phyloP scores from a whole-genome alignment of 129 eudicot species.

The Artemisia tridentata region DNA sequence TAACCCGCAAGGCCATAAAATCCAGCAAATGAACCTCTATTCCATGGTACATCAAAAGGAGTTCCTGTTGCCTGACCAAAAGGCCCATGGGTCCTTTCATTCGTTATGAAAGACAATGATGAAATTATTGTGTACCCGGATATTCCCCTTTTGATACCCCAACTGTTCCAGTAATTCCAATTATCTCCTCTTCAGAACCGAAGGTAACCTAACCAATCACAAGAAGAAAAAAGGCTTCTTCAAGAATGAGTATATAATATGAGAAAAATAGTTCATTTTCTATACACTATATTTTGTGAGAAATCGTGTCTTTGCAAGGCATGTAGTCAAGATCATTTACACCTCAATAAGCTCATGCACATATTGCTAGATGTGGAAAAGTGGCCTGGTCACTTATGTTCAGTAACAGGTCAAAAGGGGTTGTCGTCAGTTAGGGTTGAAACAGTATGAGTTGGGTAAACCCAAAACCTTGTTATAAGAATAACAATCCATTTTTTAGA shows the following conservation, averaged over 20 bases:
- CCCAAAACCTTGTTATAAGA: no score
- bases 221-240: not conserved
- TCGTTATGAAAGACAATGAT: not conserved
- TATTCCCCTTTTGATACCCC: not conserved
- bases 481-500: no score
- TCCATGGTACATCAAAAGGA: not conserved
- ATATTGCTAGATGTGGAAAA: no score
- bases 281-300: not conserved
- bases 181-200: not conserved
- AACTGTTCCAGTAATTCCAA: not conserved
- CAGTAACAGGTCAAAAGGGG: no score
- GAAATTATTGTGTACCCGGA: slow-evolving; percentile 7
- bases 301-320: no score
- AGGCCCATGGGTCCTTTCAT: slow-evolving; percentile 16
- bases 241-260: not conserved
- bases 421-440: no score
- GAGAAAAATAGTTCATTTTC: not conserved
- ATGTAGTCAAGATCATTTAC: no score
- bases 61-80: not conserved
- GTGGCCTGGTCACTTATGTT: no score
- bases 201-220: not conserved
- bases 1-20: slow-evolving; percentile 22
- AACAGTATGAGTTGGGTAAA: no score
- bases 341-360: no score
- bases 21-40: slow-evolving; percentile 11